A percentile compares a stretch with the other conserved stretches of the same genome.
phyloP scores from a whole-genome alignment of 768 basidiomycete genomes.

The Clathrus columnatus region DNA sequence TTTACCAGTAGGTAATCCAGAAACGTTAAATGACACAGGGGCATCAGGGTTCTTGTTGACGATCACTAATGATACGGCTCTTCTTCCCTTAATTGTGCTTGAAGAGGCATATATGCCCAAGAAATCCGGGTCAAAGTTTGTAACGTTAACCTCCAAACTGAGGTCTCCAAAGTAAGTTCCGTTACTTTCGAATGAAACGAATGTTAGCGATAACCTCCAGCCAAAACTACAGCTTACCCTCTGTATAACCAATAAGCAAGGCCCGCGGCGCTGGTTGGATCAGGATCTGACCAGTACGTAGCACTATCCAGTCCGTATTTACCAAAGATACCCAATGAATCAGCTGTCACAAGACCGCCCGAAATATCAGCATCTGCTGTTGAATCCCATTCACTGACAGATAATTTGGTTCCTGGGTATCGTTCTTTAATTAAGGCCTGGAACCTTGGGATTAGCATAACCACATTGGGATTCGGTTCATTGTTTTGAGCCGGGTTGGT shows the following conservation, averaged over 20 bases:
- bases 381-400: constrained; percentile 45
- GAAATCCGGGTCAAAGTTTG: constrained; percentile 30
- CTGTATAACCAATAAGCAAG: constrained; percentile 49
- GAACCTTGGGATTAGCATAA: constrained; percentile 43
- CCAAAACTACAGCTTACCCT: constrained; percentile 28
- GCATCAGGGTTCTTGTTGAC: constrained; percentile 41
- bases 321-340: constrained; percentile 44
- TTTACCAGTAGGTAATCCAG: constrained; percentile 36
- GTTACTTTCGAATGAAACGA: constrained; percentile 24
- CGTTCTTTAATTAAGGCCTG: constrained; percentile 36
- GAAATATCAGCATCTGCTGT: constrained; percentile 42
- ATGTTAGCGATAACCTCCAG: not conserved
- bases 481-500: constrained; percentile 32
- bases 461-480: constrained; percentile 36
- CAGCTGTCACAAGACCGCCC: constrained; percentile 44
- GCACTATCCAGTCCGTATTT: constrained; percentile 40
- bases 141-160: constrained; percentile 37
- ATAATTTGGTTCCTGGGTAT: constrained; percentile 49
- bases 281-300: constrained; percentile 44
- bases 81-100: constrained; percentile 24
- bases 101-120: constrained; percentile 41
- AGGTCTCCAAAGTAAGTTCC: constrained; percentile 37
- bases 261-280: constrained; percentile 39
- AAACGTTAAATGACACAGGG: constrained; percentile 32
- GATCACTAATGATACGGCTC: constrained; percentile 33